Conservation (phyloP, 148 eudicot species). For the Bassia scoparia region DNA sequence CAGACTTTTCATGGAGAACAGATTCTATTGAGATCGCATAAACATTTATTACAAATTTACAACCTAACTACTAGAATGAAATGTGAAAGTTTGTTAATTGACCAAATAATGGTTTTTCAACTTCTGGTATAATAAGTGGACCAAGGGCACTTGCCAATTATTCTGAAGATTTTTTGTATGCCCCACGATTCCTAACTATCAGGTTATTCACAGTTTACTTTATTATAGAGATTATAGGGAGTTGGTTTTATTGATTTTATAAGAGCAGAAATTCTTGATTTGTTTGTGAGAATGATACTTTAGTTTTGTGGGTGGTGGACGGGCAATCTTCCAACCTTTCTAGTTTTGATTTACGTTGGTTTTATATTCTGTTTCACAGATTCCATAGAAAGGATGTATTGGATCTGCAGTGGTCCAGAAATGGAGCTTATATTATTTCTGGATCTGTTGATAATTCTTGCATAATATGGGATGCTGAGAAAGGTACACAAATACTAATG, state of each 20-base stretch:
- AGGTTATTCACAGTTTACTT: no score
- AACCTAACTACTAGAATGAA: not conserved
- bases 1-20: not conserved
- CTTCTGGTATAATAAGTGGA: not conserved
- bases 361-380: conserved; percentile 32
- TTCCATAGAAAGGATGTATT: conserved; percentile 94
- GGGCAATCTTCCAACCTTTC: not conserved
- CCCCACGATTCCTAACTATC: not conserved
- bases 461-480: conserved; percentile 88
- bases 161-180: not conserved
- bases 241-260: not conserved
- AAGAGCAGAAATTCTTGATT: not conserved
- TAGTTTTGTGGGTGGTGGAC: not conserved
- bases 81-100: not conserved
- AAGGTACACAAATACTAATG: conserved; percentile 42
- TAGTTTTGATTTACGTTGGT: not conserved
- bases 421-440: conserved; percentile 81
- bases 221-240: not conserved
- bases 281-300: not conserved
- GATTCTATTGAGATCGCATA: not conserved
- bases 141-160: not conserved
- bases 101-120: not conserved
- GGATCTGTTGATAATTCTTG: conserved; percentile 99
- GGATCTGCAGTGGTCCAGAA: conserved; percentile 89
- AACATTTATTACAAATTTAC: not conserved